Evolutionary conservation across 2,329 filamentous ascomycete genomes (phyloP), one percentile per base, ranked within the genome.

Genomic region (Paraphoma chrysanthemicola): DNA sequence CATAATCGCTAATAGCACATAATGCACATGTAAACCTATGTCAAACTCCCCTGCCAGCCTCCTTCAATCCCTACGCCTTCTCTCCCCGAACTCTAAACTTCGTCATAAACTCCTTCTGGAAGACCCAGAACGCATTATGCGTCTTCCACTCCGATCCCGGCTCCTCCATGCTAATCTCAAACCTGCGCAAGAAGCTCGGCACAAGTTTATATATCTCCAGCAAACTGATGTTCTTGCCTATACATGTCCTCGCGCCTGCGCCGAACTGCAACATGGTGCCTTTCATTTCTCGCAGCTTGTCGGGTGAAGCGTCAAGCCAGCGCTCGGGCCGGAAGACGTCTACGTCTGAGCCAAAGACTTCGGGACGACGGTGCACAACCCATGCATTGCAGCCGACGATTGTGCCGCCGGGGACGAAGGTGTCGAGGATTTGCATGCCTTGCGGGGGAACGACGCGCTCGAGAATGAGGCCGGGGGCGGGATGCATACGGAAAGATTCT

Each of bases 401-500:
- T 0, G 90, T 91, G 6, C 90, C 90, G 1, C 87, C 90, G 4
- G 84, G 84, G 29, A 93, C 80, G 53, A 82, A 84, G 14, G 81
- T 74, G 1, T 88, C 89, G 1, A 83, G 82, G 50, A 92, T 88
- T 43, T 88, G 84, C 23, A 83, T 81, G 9, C 90, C 90, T 17
- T 84, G 80, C 0, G 81, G 76, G 0, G 91, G 91, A 0, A 91
- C 89, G 44, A 93, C 80, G 57, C 91, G 85, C 75, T 94, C 91
- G 43, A 94, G 80, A 0, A 88, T 87, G 5, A 93, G 78, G 0
- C 90, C 91, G 0, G 89, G 84, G 0, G 90, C 89, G 0, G 91
- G 91, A 71, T 93, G 90, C 64, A 92, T 72, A 11, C 90, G 86
- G 79, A 93, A 91, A 4, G 88, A 86, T 74, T 95, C 91, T 69